Conservation (phyloP, 139 green algal genomes). For the Chlamydomonas urium region DNA sequence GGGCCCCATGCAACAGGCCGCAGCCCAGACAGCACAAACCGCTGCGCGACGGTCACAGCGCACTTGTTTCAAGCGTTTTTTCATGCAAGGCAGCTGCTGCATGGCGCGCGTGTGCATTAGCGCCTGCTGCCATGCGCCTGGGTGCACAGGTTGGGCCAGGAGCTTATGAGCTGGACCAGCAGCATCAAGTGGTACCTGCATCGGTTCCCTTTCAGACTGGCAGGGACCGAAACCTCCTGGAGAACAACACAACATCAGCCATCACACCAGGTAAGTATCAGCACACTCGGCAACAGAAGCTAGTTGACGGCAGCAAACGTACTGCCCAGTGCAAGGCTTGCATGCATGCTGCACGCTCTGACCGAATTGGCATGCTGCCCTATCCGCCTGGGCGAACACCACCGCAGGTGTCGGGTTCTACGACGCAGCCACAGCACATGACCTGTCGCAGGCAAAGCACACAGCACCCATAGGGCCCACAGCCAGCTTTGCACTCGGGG, state of each 20-base stretch:
- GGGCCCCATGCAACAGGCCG: background rate
- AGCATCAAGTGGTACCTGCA: background rate
- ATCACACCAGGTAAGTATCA: background rate
- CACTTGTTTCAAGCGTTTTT: background rate
- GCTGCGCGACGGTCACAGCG: no score
- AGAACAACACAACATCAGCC: background rate
- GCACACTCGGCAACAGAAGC: background rate
- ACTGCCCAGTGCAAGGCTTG: background rate
- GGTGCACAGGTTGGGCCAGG: constrained; percentile 6
- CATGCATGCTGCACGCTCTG: background rate
- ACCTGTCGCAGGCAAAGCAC: background rate
- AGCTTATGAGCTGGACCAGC: background rate
- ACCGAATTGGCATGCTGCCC: background rate
- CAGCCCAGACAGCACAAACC: no score
- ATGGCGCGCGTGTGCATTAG: background rate
- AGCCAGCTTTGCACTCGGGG: background rate
- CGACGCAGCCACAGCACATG: background rate
- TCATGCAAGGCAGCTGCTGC: background rate
- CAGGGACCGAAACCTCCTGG: background rate
- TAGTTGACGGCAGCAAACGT: background rate
- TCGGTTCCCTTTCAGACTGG: background rate
- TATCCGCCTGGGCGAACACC: background rate
- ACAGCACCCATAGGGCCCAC: background rate
- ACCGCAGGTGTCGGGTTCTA: background rate
- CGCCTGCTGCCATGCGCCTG: no score